phyloP scores from a whole-genome alignment of 1,284 basidiomycete genomes.

The Cutaneotrichosporon dermatis region DNA sequence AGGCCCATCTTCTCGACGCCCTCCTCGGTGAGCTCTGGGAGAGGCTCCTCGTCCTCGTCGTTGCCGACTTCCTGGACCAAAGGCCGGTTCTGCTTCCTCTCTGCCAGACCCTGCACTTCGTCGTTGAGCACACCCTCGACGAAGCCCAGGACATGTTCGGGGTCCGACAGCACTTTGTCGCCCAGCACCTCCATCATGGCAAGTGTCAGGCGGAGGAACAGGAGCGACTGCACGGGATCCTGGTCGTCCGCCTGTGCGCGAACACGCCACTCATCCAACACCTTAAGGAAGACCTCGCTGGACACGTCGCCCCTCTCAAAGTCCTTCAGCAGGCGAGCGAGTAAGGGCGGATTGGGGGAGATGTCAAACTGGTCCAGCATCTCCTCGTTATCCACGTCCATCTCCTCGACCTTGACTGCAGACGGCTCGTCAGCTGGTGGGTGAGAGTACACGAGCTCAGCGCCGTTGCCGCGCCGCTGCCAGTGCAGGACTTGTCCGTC shows the following conservation, averaged over 20 bases:
- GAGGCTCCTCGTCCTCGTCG: conserved; percentile 18
- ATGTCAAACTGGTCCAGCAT: conserved; percentile 61
- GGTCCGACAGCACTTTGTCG: conserved; percentile 64
- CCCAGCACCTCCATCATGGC: conserved; percentile 68
- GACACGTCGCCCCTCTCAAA: conserved; percentile 65
- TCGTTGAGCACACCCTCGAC: conserved; percentile 62
- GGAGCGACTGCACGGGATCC: conserved; percentile 50
- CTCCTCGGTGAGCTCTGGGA: conserved; percentile 23
- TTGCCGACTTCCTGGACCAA: conserved; percentile 10
- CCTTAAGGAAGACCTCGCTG: conserved; percentile 65
- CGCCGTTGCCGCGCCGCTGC: conserved; percentile 18
- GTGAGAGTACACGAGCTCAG: conserved; percentile 13
- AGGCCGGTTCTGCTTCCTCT: conserved; percentile 2
- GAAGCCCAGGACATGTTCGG: conserved; percentile 69
- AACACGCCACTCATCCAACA: conserved; percentile 65
- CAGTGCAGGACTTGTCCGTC: conserved; percentile 28
- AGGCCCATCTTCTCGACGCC: conserved; percentile 52
- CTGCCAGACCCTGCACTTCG: conserved; percentile 14
- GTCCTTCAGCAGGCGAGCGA: conserved; percentile 61
- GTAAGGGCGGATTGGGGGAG: conserved; percentile 65
- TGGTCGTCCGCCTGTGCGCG: conserved; percentile 45
- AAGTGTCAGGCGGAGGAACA: conserved; percentile 70
- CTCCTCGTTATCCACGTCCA: conserved; percentile 54
- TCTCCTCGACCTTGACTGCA: conserved; percentile 42
- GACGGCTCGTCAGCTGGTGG: conserved; percentile 20